phyloP scores from a whole-genome alignment of 306 rosid genomes.

The Ormosia semicastrata region DNA sequence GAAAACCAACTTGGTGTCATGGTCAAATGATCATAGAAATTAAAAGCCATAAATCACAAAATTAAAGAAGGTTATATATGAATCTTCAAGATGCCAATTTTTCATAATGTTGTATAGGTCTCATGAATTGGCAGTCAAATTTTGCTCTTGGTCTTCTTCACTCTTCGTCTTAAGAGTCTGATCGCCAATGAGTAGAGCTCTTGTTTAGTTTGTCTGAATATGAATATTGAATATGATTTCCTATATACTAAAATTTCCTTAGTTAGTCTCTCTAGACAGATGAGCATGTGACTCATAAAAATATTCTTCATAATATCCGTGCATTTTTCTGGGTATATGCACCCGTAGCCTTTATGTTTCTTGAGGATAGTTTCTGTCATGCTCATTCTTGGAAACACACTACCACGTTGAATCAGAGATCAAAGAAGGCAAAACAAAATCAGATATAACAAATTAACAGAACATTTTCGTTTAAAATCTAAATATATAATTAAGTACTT shows the following conservation, averaged over 20 bases:
- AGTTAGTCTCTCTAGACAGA: not conserved
- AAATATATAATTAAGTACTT: not conserved
- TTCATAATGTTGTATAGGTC: not conserved
- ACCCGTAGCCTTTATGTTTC: slow-evolving; percentile 14
- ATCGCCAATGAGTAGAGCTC: not conserved
- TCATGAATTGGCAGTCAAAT: slow-evolving; percentile 9
- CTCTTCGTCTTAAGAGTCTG: not conserved
- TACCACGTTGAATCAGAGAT: not conserved
- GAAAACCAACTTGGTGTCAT: not conserved
- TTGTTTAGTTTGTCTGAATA: slow-evolving; percentile 20
- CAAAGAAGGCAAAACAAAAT: not conserved
- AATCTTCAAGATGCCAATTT: not conserved
- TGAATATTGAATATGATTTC: not conserved
- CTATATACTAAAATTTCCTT: not conserved
- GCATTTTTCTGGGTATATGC: slow-evolving; percentile 18
- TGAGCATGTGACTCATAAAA: slow-evolving; percentile 2
- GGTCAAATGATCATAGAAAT: not conserved
- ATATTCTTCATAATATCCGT: not conserved
- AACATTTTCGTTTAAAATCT: not conserved
- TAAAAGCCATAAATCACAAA: not conserved
- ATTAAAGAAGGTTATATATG: not conserved
- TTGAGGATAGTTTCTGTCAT: slow-evolving; percentile 12
- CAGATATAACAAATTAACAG: not conserved
- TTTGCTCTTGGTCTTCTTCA: slow-evolving; percentile 3
- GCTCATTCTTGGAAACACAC: slow-evolving; percentile 26